Base-by-base conservation (phyloP, 257 asterid species). In the Solanum microdontum region DNA sequence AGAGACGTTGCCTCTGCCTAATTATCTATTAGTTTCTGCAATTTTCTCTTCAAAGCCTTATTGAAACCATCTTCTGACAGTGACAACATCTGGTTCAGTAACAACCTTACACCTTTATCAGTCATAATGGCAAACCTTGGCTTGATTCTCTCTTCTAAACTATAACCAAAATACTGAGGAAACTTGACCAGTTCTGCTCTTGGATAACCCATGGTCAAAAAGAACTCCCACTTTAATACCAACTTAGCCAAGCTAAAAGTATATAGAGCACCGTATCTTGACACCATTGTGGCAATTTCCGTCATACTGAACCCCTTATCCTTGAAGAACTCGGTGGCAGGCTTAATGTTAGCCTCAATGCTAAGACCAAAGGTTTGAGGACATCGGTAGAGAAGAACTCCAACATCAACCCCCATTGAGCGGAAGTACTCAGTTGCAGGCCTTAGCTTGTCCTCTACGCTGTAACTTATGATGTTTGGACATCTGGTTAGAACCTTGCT, bases 361-460 rank as follows among this genome's bases (percentile, higher is more conserved):
- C 99, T 95, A 37, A 94, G 98, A 76, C 99, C 98, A 87, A 97
- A 97, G 23, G 99, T 94, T 90, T 94, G 98, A 55, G 98, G 99
- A 9, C 96, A 87, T 84, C 98, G 95, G 73, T 91, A 89, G n/a
- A 97, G 92, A 79, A 97, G 92, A 86, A 90, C 68, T 7, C 94
- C 92, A 30, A 94, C 95, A 74, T 97, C 95, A 70, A 94, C 97
- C 82, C 92, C 93, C 92, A 97, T 87, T 4, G 97, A 93, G 48
- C 86, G 89, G 66, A 95, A 97, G 69, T 97, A 97, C 13, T 92
- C 95, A 84, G 95, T 98, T 62, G 96, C 91, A 60, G 98, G 98
- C 28, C 98, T 90, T 84, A 97, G 92, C 89, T 97, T 95, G 76
- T 94, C 97, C 90, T 95, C 98, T 84, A 95, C 94, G 6, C 98